Conservation (phyloP, 2,329 filamentous ascomycete species). For the Fusarium sororula region DNA sequence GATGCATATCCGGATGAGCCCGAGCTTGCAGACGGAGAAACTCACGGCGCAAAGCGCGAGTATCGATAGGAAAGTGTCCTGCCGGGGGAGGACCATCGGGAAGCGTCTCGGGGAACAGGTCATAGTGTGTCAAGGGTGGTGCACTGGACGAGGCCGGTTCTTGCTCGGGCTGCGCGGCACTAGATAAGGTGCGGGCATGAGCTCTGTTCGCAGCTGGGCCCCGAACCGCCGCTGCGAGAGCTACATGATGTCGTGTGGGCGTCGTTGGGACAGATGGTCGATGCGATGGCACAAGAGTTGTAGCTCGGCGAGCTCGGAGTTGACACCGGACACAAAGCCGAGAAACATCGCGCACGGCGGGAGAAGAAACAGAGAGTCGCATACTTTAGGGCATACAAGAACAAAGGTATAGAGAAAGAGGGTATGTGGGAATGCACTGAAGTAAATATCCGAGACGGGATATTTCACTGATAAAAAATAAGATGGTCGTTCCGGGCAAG, state of each 20-base stretch:
- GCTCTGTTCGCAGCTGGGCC: neutral
- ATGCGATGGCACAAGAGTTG: slow-evolving; percentile 32
- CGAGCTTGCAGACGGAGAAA: slow-evolving; percentile 85
- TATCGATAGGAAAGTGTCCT: slow-evolving; percentile 79
- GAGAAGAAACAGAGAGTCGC: slow-evolving; percentile 40
- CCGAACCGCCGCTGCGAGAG: slow-evolving; percentile 1
- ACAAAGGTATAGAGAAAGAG: neutral
- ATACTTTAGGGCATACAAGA: slow-evolving; percentile 20
- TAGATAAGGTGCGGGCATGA: slow-evolving; percentile 22
- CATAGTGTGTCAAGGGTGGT: slow-evolving; percentile 72
- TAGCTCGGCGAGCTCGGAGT: slow-evolving; percentile 42
- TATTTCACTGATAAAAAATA: neutral
- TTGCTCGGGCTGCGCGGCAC: slow-evolving; percentile 18
- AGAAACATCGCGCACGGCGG: slow-evolving; percentile 41
- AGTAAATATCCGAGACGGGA: neutral
- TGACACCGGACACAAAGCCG: slow-evolving; percentile 49
- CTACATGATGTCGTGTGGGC: neutral
- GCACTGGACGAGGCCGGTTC: slow-evolving; percentile 11
- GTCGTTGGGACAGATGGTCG: slow-evolving; percentile 17
- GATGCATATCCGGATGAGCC: slow-evolving; percentile 77
- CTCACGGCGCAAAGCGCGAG: slow-evolving; percentile 77
- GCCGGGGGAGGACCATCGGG: slow-evolving; percentile 79
- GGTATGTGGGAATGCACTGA: neutral
- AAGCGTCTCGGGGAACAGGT: slow-evolving; percentile 85
- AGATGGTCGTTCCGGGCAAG: neutral